Evolutionary conservation across 2,329 filamentous ascomycete genomes (phyloP), one percentile per base, ranked within the genome.

Genomic region (Trichoderma gracile): DNA sequence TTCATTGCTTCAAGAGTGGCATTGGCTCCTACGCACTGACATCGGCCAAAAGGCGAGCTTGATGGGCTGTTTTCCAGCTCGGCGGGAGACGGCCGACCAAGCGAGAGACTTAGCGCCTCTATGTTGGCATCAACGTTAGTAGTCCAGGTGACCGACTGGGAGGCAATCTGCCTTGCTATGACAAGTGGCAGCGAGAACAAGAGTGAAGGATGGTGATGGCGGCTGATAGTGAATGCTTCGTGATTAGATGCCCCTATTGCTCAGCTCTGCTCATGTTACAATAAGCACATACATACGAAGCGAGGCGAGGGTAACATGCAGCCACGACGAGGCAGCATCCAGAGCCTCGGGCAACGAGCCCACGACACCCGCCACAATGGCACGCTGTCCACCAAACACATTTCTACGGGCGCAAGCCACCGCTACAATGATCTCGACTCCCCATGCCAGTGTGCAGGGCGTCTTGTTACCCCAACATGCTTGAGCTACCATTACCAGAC

Each of bases 1-100:
- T 65, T 38, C 63, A 65, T 65, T 65, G 56, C 63, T 55, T 56
- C 21, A 5, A 27, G 27, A 49, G 63, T 64, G 56, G 50, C 30
- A 60, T 49, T 60, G 19, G 56, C 60, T 57, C 63, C 63, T 61
- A 57, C 54, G 54, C 62, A 43, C 54, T 38, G 33, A 38, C 49
- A 56, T 56, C 52, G 45, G 40, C 46, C 45, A 45, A 3, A 27
- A 42, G 53, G 33, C 7, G 4, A 23, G 19, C 23, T 17, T 54
- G 40, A 46, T 38, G 40, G 40, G 12, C 38, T 33, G 12, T 46
- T 62, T 43, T 45, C 57, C 40, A 53, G 40, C 49, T 54, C 40
- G 40, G 25, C 58, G 49, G 47, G 30, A 46, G 38, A 19, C 47
- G 40, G 10, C 58, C 40, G 58, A 9, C 59, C 46, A 62, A 62